A percentile compares a stretch with the other conserved stretches of the same genome.
Conservation (phyloP, 176 grass and related monocot genomes). For the Musa acuminata region DNA sequence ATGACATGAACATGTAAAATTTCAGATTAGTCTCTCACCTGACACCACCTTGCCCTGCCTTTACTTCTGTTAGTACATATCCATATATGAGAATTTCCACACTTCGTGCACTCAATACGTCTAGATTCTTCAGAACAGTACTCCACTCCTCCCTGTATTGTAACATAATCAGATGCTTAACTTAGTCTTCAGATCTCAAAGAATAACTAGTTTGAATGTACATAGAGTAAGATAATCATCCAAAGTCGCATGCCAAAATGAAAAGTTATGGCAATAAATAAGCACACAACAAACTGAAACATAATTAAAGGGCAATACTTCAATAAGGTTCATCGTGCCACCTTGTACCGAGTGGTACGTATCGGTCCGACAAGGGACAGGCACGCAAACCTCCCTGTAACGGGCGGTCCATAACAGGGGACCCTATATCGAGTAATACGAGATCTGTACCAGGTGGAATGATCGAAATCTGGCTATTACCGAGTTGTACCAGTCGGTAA, state of each 20-base stretch:
- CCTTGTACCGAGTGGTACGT: too few relatives aligned
- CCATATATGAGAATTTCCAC: constrained; percentile 96
- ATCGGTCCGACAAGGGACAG: too few relatives aligned
- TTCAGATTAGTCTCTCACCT: constrained; percentile 37
- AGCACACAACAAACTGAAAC: not conserved
- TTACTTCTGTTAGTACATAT: constrained; percentile 95
- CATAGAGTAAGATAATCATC: not conserved
- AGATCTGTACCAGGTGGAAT: too few relatives aligned
- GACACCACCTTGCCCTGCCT: constrained; percentile 88
- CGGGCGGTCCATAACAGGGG: too few relatives aligned
- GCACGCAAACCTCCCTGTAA: too few relatives aligned
- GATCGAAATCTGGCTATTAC: too few relatives aligned
- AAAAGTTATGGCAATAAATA: not conserved
- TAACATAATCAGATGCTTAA: not conserved
- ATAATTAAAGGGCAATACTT: not conserved
- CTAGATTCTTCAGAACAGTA: constrained; percentile 89
- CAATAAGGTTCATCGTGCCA: too few relatives aligned
- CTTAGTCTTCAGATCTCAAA: not conserved
- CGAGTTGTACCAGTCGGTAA: too few relatives aligned
- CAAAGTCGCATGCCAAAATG: not conserved
- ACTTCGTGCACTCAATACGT: constrained; percentile 94
- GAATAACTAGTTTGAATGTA: not conserved
- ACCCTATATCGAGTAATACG: too few relatives aligned
- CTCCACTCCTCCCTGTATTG: constrained; percentile 61
- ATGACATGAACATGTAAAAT: constrained; percentile 18